Base-by-base conservation (phyloP, 1,139 yeast genomes). In the Candida sp. region DNA sequence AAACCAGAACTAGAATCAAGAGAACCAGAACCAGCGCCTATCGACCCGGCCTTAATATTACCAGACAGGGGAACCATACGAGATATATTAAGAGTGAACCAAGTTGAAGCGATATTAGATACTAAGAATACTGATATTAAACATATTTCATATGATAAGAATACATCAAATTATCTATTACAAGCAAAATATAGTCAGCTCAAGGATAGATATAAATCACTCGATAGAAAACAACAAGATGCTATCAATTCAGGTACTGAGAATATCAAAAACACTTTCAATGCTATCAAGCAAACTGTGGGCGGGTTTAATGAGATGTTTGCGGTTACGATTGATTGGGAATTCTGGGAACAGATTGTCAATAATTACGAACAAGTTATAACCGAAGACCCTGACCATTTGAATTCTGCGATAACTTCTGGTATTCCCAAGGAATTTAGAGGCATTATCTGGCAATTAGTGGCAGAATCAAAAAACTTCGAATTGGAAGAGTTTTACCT, bases 391-490 rank as follows among this genome's bases (percentile, higher is more conserved):
- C 83, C 91, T 1, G 75, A 75, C 11, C 75, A 74, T 49, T 70
- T 90, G 48, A 78, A 84, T 39, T 61, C 66, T 35, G 80, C 84
- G 36, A 79, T 93, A 30, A 76, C 84, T 29, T 68, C 70, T 9
- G 98, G 98, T 39, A 82, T 93, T 40, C 98, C 99, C 9, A 70
- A 77, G 43, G 95, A 87, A 51, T 75, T 93, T 41, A 73, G 98
- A 49, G 96, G 97, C 1, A 82, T 90, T 48, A 77, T 91, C 22
- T 93, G 99, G 99, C 97, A 91, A 63, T 69, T 88, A 42, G 85
- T 90, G 43, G 77, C 96, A n/a, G 81, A 82, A 49, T 84, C 95
- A 9, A 90, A 89, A 57, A 82, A 86, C 37, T 67, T 77, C 35
- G 77, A 81, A 42, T 74, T 89, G 54, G 95, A 89, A 59, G 93